These are phyloP conservation scores for Aspergillus wentii DNA, from an alignment of 495 filamentous ascomycete species.

Conservation along the genomic window DNA sequence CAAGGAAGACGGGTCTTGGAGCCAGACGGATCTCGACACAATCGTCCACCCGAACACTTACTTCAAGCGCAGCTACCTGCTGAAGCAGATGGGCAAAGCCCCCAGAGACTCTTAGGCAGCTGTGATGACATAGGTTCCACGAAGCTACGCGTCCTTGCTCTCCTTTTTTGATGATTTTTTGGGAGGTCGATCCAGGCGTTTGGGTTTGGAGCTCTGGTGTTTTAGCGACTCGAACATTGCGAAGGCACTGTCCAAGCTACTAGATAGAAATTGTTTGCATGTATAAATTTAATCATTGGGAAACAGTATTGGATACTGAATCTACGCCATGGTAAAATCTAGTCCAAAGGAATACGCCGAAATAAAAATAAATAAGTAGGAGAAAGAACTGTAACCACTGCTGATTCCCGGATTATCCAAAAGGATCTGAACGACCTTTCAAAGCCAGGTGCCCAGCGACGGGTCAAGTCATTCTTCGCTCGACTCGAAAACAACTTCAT, in stretches of 20 bases:
- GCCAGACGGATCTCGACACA: slow-evolving; percentile 78
- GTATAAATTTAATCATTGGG: not conserved
- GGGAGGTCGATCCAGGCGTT: slow-evolving; percentile 11
- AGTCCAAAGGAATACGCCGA: too few species aligned
- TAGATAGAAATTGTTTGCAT: not conserved
- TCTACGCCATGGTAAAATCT: too few species aligned
- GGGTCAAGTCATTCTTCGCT: slow-evolving; percentile 61
- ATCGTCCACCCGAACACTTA: slow-evolving; percentile 98
- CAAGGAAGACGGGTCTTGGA: slow-evolving; percentile 76
- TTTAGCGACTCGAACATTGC: too few species aligned
- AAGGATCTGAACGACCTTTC: slow-evolving; percentile 63
- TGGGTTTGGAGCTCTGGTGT: slow-evolving; percentile 2
- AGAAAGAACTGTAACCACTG: slow-evolving; percentile 60
- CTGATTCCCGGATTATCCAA: slow-evolving; percentile 73
- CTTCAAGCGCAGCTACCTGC: slow-evolving; percentile 85
- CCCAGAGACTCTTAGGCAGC: slow-evolving; percentile 21
- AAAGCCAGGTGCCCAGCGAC: slow-evolving; percentile 76
- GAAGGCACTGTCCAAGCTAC: not conserved
- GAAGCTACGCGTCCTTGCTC: slow-evolving; percentile 22
- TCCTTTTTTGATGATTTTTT: slow-evolving; percentile 1
- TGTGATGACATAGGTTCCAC: slow-evolving; percentile 16
- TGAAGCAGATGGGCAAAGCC: slow-evolving; percentile 58
- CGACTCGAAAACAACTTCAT: slow-evolving; percentile 64
- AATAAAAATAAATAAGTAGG: too few species aligned
- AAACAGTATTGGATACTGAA: not conserved